A percentile compares a stretch with the other conserved stretches of the same genome.
phyloP scores from a whole-genome alignment of 225 moss, liverwort and hornwort species.

The Physcomitrellopsis africana region DNA sequence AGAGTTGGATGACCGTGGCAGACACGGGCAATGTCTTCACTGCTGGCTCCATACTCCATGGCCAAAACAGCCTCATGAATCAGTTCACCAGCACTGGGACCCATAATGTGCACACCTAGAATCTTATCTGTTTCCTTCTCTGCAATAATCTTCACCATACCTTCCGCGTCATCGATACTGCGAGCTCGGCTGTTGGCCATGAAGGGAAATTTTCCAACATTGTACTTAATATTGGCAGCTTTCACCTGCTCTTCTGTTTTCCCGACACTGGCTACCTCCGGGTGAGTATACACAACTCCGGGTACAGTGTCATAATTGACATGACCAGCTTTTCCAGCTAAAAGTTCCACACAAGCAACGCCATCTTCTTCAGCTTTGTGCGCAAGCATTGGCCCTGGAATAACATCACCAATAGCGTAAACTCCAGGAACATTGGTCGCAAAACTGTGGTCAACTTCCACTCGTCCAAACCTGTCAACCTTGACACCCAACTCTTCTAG shows the following conservation, averaged over 20 bases:
- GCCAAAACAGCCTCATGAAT: constrained; percentile 94
- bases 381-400: constrained; percentile 97
- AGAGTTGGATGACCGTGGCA: constrained; percentile 94
- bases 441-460: constrained; percentile 88
- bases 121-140: constrained; percentile 92
- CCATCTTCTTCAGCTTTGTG: constrained; percentile 99
- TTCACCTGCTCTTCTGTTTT: constrained; percentile 99
- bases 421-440: constrained; percentile 77
- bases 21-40: constrained; percentile 97
- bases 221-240: constrained; percentile 77
- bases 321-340: constrained; percentile 94
- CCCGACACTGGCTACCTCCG: constrained; percentile 92
- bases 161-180: constrained; percentile 92
- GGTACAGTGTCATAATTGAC: constrained; percentile 96
- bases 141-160: constrained; percentile 95
- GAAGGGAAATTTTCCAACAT: constrained; percentile 92
- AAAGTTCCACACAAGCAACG: constrained; percentile 83
- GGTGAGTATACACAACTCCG: constrained; percentile 96
- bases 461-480: constrained; percentile 85
- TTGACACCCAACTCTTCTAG: constrained; percentile 88
- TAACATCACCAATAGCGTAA: constrained; percentile 94
- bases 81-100: constrained; percentile 90
- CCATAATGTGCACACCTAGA: constrained; percentile 96
- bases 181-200: constrained; percentile 95
- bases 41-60: constrained; percentile 95